Evolutionary conservation across 768 basidiomycete genomes (phyloP), one percentile per base, ranked within the genome.

Genomic region (Gautieria morchelliformis): DNA sequence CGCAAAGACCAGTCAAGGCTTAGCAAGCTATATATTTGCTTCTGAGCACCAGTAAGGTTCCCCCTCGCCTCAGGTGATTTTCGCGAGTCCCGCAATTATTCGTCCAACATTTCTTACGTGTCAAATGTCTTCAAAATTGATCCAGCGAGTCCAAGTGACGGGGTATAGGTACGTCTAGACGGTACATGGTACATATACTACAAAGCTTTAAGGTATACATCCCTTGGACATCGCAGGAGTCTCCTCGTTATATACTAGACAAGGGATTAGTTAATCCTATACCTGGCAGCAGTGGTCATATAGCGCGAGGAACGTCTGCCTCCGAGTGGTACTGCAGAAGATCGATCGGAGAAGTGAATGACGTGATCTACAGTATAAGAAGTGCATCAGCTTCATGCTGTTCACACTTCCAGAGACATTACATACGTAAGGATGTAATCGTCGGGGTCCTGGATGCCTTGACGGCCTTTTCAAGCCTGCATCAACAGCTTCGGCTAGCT

Each of bases 271-370:
- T 30, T 27, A 6, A 27, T 30, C 15, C 48, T 20, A 47, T 22
- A 47, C 46, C 11, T 4, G 46, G 46, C 19, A 12, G 12, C 15
- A 30, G 19, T 6, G 33, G 37, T 41, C 40, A 57, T 24, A 49
- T 17, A 2, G 46, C 56, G n/a, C 46, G 56, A 32, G 56, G 56
- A 20, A 20, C 46, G 12, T 48, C 42, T 14, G 48, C 56, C 27
- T 27, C 27, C 5, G 27, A 5, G 22, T 47, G 22, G 11, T 37
- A 27, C 4, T 45, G 33, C 12, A 49, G 47, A 33, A 57, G 56
- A 22, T 57, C 56, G 35, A 57, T 57, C n/a, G 56, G 56, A 19
- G 56, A 57, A 12, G 32, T 49, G 27, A 57, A 57, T 17, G 56
- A 33, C 11, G 47, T 39, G 42, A 57, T 57, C 56, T 57, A 39